Conservation (phyloP, 805 yeast species). For the Hanseniaspora vineae region DNA sequence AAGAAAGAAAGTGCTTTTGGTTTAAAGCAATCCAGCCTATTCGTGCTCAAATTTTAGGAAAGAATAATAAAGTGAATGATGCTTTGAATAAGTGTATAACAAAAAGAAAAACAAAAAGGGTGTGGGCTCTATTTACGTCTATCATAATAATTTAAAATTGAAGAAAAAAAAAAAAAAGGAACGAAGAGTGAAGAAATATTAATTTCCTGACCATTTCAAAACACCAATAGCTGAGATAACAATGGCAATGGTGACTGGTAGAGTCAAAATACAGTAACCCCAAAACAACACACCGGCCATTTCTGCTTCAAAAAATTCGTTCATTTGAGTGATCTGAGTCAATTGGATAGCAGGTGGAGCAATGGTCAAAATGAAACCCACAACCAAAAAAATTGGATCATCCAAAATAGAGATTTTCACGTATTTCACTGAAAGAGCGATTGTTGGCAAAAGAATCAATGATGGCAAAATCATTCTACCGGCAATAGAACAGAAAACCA, state of each 20-base stretch:
- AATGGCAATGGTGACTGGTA: conserved; percentile 62
- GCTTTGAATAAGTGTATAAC: too few species aligned
- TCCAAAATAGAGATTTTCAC: conserved; percentile 56
- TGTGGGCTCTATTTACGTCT: too few species aligned
- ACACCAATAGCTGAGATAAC: conserved; percentile 52
- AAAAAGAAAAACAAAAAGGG: too few species aligned
- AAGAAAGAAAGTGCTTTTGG: too few species aligned
- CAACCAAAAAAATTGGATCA: conserved; percentile 71
- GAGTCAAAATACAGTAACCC: conserved; percentile 66
- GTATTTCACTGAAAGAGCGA: conserved; percentile 50
- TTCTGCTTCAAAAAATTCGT: conserved; percentile 63
- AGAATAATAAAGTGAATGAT: too few species aligned
- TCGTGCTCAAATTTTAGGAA: too few species aligned
- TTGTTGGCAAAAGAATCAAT: conserved; percentile 49
- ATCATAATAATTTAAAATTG: not conserved
- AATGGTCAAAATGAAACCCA: conserved; percentile 59
- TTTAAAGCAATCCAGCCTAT: too few species aligned
- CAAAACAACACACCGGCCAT: conserved; percentile 75
- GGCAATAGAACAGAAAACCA: conserved; percentile 54
- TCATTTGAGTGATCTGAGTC: conserved; percentile 68
- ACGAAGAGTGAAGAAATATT: too few species aligned
- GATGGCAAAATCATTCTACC: conserved; percentile 76
- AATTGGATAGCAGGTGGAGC: conserved; percentile 79
- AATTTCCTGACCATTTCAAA: conserved; percentile 26
- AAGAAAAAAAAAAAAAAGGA: not conserved